Evolutionary conservation across 352 stramenopile genomes (phyloP), one percentile per base, ranked within the genome.

Genomic region (Pseudoperonospora humuli): DNA sequence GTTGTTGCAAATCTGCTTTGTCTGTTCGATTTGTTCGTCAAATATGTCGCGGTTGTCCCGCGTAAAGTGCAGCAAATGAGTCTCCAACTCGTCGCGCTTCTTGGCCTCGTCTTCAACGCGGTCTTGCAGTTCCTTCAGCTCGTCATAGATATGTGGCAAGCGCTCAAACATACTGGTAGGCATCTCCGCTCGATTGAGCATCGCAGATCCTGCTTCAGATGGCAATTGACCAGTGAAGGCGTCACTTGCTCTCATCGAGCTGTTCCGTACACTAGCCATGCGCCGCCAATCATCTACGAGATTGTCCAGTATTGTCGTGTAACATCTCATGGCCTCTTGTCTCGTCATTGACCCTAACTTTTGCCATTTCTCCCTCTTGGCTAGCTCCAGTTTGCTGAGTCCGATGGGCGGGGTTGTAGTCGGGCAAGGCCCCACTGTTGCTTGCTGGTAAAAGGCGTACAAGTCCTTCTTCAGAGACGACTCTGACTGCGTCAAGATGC

Each of bases 261-360:
- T 50, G 24, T 18, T 45, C 17, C 43, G 60, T 14, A 77, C 23
- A 36, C 60, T 77, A 3, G 75, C 64, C 15, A 63, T 83, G 40
- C 74, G 75, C 24, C 76, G 67, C 76, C 76, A 92, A 53, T 86
- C 74, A 45, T 92, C 76, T 45, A 92, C 76, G 14, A 89, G 51
- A 41, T 85, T 86, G 46, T 92, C 79, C 14, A 92, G 64, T 24
- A 61, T 67, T 13, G 64, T 77, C 7, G 70, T 87, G 61, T 89
- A 92, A 9, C 64, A 57, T 43, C 80, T 78, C 79, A 87, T 92
- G 46, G 79, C 79, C 42, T 86, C 71, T 29, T 87, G 74, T 17
- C 67, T 70, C 5, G 69, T 82, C 68, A 83, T 80, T 9, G 39
- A 38, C n/a, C 75, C 79, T 6, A 92, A 55, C 15, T 67, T 67